phyloP scores from a whole-genome alignment of 1,284 basidiomycete genomes.

The Pseudozyma flocculosa region DNA sequence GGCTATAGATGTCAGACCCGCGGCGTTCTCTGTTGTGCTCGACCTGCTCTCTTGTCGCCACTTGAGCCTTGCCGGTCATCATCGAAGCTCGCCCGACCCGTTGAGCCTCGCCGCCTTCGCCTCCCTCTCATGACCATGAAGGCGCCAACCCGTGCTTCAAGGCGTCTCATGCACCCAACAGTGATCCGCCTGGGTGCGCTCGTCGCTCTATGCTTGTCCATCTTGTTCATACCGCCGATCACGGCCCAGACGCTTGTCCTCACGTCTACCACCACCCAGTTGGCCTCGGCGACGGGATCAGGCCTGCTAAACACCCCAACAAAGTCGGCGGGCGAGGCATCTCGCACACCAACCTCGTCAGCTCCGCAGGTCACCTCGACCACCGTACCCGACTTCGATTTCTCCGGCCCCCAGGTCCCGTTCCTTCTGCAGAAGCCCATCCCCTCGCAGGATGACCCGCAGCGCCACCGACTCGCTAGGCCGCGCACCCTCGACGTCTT shows the following conservation, averaged over 20 bases:
- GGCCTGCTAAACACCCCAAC: conserved; percentile 30
- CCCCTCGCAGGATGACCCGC: conserved; percentile 15
- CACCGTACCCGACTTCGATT: conserved; percentile 27
- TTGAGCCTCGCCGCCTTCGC: too few relatives aligned
- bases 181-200: too few relatives aligned
- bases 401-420: conserved; percentile 29
- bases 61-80: too few relatives aligned
- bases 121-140: too few relatives aligned
- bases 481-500: conserved; percentile 34
- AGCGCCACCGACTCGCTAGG: conserved; percentile 5
- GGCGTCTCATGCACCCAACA: too few relatives aligned
- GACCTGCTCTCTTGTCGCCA: too few relatives aligned
- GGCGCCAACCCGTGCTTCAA: too few relatives aligned
- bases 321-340: conserved; percentile 2
- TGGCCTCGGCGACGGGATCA: conserved; percentile 12
- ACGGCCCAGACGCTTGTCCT: conserved; percentile 17
- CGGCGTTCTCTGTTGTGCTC: too few relatives aligned
- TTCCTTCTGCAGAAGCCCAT: conserved; percentile 32
- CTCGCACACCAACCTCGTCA: conserved; percentile 8
- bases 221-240: too few relatives aligned
- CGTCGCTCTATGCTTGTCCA: too few relatives aligned
- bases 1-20: too few relatives aligned
- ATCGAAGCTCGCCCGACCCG: too few relatives aligned
- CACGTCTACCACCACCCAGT: conserved; percentile 1
- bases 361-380: conserved; percentile 21